phyloP scores from a whole-genome alignment of 2,329 filamentous ascomycete genomes.

The Colletotrichum tanaceti region DNA sequence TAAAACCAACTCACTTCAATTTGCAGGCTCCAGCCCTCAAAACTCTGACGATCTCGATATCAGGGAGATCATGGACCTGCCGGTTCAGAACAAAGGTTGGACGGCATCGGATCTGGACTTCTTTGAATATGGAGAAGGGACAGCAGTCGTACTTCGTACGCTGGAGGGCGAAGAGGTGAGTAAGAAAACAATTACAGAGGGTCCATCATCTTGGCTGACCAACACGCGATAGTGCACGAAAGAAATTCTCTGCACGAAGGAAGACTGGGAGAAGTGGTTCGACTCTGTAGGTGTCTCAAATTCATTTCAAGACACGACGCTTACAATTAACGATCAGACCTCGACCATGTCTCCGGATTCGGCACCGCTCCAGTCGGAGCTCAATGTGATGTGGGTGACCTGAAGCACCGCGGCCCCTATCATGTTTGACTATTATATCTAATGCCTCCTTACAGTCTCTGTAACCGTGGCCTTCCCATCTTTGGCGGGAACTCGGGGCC shows the following conservation, averaged over 20 bases:
- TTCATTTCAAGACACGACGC: not conserved
- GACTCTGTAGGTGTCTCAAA: not conserved
- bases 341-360: not conserved
- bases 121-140: conserved; percentile 2
- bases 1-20: not conserved
- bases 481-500: not conserved
- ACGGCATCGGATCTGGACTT: not conserved
- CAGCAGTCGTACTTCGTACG: not conserved
- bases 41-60: not conserved
- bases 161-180: not conserved
- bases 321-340: conserved; percentile 1
- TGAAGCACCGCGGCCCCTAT: no score
- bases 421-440: no score
- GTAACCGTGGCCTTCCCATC: conserved; percentile 2
- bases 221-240: not conserved
- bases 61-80: not conserved
- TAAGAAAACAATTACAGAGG: no score
- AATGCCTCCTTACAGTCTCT: not conserved
- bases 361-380: not conserved
- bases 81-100: not conserved
- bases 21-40: not conserved
- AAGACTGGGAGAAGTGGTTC: conserved; percentile 28
- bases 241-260: conserved; percentile 1
- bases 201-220: not conserved
- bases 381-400: not conserved